phyloP scores from a whole-genome alignment of 2,329 filamentous ascomycete species.

The Penicillium sp. region DNA sequence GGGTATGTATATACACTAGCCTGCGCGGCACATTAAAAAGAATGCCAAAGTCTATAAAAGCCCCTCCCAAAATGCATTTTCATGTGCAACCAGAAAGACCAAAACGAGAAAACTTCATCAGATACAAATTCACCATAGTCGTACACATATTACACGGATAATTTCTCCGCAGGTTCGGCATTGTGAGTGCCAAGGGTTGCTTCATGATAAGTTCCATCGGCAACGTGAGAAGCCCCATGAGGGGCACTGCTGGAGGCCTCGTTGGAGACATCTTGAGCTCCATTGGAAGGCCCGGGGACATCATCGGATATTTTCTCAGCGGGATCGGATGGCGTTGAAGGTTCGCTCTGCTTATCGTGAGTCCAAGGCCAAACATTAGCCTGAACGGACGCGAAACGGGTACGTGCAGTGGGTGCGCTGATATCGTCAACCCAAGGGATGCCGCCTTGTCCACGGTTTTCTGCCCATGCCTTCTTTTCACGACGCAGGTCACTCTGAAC shows the following conservation, averaged over 20 bases:
- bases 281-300: neutral
- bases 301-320: conserved; percentile 5
- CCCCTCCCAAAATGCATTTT: conserved; percentile 1
- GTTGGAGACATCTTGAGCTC: neutral
- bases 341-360: conserved; percentile 24
- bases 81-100: conserved; percentile 5
- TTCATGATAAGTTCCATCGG: neutral
- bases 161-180: conserved; percentile 1
- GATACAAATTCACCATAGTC: conserved; percentile 9
- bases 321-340: conserved; percentile 21
- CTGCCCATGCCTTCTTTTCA: conserved; percentile 43
- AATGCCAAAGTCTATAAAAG: conserved; percentile 2
- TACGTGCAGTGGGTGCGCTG: conserved; percentile 33
- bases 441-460: conserved; percentile 32
- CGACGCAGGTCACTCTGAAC: conserved; percentile 44
- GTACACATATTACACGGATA: conserved; percentile 1
- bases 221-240: neutral
- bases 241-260: neutral
- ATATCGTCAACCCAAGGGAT: conserved; percentile 39
- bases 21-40: conserved; percentile 1
- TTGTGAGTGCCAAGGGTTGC: neutral
- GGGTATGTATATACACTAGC: neutral
- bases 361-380: conserved; percentile 29
- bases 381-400: conserved; percentile 37
- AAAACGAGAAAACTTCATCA: neutral